Evolutionary conservation across 139 green algal genomes (phyloP).

Genomic region (Chlorella sp.): DNA sequence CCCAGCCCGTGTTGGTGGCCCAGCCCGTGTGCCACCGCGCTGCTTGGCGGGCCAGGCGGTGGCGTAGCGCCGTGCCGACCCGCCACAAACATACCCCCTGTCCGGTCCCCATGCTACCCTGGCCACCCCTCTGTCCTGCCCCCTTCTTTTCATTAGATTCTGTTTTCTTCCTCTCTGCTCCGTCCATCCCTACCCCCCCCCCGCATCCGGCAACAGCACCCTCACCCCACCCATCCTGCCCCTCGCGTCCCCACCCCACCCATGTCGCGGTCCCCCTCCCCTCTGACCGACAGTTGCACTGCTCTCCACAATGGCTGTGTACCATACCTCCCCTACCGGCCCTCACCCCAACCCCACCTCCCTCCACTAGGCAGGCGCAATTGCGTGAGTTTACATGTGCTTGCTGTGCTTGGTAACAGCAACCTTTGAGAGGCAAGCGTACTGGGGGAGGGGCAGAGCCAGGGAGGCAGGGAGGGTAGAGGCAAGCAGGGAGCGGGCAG

Average conservation of each 20-base stretch:
- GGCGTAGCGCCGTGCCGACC: too few relatives aligned
- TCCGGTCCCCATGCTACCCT: not conserved
- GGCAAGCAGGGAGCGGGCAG: not conserved
- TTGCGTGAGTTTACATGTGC: not conserved
- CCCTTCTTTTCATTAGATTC: not conserved
- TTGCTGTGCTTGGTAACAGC: not conserved
- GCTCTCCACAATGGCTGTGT: conserved; percentile 6
- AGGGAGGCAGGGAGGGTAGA: not conserved
- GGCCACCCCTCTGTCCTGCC: not conserved
- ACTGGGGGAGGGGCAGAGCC: not conserved
- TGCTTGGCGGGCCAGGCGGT: too few relatives aligned
- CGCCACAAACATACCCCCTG: not conserved
- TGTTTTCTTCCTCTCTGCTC: not conserved
- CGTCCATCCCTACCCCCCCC: not conserved
- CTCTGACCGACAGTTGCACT: not conserved
- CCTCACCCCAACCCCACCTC: not conserved
- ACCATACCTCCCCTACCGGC: not conserved
- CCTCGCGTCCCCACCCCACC: not conserved
- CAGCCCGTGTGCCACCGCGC: too few relatives aligned
- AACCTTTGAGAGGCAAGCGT: not conserved
- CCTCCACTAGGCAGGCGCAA: not conserved
- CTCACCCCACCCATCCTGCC: not conserved
- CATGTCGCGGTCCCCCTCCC: not conserved
- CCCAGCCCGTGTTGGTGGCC: too few relatives aligned
- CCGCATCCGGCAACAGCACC: not conserved